Evolutionary conservation across 345 rosid species (phyloP).

Genomic region (Euclidium syriacum): DNA sequence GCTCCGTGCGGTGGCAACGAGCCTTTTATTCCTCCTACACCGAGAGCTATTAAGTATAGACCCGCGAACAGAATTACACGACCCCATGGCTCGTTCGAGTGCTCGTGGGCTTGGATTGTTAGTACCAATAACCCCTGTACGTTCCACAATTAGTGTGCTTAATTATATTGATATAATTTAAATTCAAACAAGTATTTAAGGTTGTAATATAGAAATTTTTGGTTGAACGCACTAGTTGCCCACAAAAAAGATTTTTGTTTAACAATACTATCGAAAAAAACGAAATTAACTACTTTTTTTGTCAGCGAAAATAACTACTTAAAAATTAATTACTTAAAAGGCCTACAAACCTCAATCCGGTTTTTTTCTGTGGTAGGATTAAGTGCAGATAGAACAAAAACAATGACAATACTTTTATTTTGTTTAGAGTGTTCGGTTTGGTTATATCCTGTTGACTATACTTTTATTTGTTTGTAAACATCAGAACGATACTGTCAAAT

Average conservation of each 20-base stretch:
- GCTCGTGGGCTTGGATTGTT: conserved; percentile 51
- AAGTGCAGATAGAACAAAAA: no score
- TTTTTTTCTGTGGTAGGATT: no score
- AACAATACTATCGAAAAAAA: not conserved
- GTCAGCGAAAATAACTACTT: not conserved
- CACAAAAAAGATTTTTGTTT: not conserved
- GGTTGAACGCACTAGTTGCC: not conserved
- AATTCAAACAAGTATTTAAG: not conserved
- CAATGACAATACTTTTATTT: no score
- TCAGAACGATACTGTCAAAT: no score
- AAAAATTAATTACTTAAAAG: not conserved
- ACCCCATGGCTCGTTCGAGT: conserved; percentile 44
- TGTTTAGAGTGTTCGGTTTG: no score
- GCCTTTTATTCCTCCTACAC: conserved; percentile 95
- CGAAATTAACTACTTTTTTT: not conserved
- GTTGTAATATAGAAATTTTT: not conserved
- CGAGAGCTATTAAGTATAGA: conserved; percentile 77
- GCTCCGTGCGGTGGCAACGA: conserved; percentile 94
- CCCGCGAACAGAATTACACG: conserved; percentile 60
- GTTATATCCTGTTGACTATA: no score
- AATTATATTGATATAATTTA: not conserved
- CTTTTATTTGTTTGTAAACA: no score
- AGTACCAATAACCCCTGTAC: conserved; percentile 32
- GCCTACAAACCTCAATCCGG: no score
- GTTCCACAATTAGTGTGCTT: not conserved